Conservation (phyloP, 768 basidiomycete species). For the Rhodotorula sphaerocarpa region DNA sequence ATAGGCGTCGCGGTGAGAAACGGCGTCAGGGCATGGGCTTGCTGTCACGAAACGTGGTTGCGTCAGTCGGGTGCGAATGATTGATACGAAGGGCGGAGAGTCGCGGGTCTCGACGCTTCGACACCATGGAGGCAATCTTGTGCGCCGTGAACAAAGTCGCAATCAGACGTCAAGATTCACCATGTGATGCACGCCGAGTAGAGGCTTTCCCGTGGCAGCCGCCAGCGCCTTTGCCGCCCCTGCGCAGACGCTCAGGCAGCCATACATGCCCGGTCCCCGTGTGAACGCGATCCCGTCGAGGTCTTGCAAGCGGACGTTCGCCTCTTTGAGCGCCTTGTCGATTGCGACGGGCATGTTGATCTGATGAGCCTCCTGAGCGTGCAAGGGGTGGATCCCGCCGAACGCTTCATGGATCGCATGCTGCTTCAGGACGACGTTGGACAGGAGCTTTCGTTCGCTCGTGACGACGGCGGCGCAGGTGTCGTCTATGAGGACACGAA, state of each 20-base stretch:
- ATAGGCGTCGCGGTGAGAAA: slow-evolving; percentile 66
- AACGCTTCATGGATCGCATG: slow-evolving; percentile 47
- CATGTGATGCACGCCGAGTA: slow-evolving; percentile 90
- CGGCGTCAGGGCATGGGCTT: slow-evolving; percentile 83
- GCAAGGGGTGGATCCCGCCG: slow-evolving; percentile 43
- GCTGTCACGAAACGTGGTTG: slow-evolving; percentile 47
- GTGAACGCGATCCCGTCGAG: slow-evolving; percentile 87
- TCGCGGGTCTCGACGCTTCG: too few species aligned
- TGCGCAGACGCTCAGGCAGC: slow-evolving; percentile 68
- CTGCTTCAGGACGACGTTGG: slow-evolving; percentile 82
- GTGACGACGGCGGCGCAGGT: slow-evolving; percentile 81
- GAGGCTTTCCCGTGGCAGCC: slow-evolving; percentile 63
- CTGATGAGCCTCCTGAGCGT: slow-evolving; percentile 62
- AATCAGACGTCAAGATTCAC: slow-evolving; percentile 50
- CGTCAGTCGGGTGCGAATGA: not conserved
- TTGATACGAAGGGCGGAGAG: not conserved
- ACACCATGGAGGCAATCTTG: too few species aligned
- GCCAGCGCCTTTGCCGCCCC: slow-evolving; percentile 81
- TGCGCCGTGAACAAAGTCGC: too few species aligned
- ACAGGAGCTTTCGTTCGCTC: slow-evolving; percentile 57
- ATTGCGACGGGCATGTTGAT: slow-evolving; percentile 75
- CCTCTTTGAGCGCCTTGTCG: slow-evolving; percentile 57
- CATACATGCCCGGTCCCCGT: slow-evolving; percentile 63
- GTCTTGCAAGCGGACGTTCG: slow-evolving; percentile 54
- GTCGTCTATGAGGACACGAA: slow-evolving; percentile 54